Base-by-base conservation (phyloP, 2,329 filamentous ascomycete species). In the Metarhizium robertsii region DNA sequence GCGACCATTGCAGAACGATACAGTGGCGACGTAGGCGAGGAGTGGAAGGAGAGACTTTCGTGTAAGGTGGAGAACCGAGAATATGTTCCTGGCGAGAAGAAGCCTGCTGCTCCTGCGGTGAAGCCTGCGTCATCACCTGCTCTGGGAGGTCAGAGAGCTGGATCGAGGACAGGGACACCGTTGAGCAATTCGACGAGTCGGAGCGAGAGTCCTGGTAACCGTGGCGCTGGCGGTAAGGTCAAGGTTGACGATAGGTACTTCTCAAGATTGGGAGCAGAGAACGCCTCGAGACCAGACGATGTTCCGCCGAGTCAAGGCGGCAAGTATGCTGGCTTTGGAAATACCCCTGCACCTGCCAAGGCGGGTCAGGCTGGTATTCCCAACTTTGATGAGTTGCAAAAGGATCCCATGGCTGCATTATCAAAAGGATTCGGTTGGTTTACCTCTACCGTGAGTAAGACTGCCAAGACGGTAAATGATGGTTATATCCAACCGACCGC, bases 391-490 rank as follows among this genome's bases (percentile, higher is more conserved):
- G 92, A 97, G 54, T 83, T 97, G 66, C 90, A 96, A 71, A 88
- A 86, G 67, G 94, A 99, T 68, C 92, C 94, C 0, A 78, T 97
- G 59, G 92, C 83, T 1, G 91, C 92, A 16, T 72, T 99, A 63
- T 90, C 85, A 32, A 96, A 95, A 72, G 89, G 92, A 0, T 95
- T 97, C 65, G 92, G 92, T 8, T 97, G 94, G 91, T 90, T 97
- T 66, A 83, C 90, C 18, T 87, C 84, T 38, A 91, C 90, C 13
- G 90, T 97, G 46, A 85, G 85, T 30, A 96, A 94, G 78, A 88
- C 89, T 61, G 94, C 92, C 42, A 95, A 95, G 77, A 89, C 84
- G 16, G 87, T 96, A 29, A 95, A 96, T 69, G 87, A 94, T 62
- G 84, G 87, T 38, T 96, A 90, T 73, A 90, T 99, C 54, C 91